Evolutionary conservation across 345 rosid genomes (phyloP).

Genomic region (Isatis tinctoria): DNA sequence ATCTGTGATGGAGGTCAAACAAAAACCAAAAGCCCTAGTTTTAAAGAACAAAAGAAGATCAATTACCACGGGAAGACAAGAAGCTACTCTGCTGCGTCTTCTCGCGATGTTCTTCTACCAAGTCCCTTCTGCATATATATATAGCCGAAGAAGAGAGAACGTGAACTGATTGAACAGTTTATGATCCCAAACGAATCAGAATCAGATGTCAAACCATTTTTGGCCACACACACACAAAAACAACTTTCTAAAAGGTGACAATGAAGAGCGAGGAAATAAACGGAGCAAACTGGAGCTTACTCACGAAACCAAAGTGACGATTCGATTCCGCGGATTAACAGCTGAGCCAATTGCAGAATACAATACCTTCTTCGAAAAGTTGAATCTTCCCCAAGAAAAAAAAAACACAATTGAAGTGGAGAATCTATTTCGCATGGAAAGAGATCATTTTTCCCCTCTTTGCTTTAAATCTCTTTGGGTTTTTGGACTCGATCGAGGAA

Average conservation of each 20-base stretch:
- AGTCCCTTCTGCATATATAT: neutral
- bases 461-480: neutral
- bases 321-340: conserved; percentile 24
- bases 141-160: neutral
- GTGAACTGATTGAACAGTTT: conserved; percentile 1
- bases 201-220: conserved; percentile 16
- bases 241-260: neutral
- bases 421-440: neutral
- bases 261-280: neutral
- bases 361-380: conserved; percentile 19
- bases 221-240: neutral
- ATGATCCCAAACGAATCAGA: conserved; percentile 24
- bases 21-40: neutral
- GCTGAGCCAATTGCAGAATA: conserved; percentile 16
- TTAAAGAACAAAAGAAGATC: neutral
- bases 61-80: neutral
- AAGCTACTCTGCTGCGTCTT: neutral
- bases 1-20: no score
- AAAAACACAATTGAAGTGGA: neutral
- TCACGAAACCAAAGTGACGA: conserved; percentile 1
- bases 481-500: neutral
- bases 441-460: neutral
- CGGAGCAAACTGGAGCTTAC: neutral
- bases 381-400: neutral
- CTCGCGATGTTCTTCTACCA: neutral